Conservation (phyloP, 257 asterid genomes). For the Cruciata laevipes region DNA sequence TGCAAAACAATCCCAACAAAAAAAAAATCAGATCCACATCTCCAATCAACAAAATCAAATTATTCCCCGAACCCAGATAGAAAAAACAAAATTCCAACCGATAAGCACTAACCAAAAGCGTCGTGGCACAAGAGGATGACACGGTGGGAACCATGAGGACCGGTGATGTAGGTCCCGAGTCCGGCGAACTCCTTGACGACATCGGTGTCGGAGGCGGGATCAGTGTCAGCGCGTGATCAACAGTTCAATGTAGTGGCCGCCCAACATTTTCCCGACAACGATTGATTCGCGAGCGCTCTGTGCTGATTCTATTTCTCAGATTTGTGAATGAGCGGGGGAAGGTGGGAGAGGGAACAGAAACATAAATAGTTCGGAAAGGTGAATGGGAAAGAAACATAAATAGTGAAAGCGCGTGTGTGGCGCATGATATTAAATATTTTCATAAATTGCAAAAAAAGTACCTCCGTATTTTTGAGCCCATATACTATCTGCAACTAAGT, state of each 20-base stretch:
- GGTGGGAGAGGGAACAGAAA: too few relatives aligned
- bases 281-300: neutral
- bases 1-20: conserved; percentile 31
- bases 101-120: conserved; percentile 39
- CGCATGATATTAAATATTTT: too few relatives aligned
- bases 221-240: conserved; percentile 40
- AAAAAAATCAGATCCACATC: neutral
- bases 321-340: too few relatives aligned
- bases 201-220: conserved; percentile 33
- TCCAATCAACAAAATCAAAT: neutral
- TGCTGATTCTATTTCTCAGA: too few relatives aligned
- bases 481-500: too few relatives aligned
- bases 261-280: neutral
- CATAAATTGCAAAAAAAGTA: too few relatives aligned
- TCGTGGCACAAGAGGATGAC: conserved; percentile 51
- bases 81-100: neutral
- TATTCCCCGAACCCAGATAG: neutral
- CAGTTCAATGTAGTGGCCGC: neutral
- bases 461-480: too few relatives aligned
- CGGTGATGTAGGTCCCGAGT: conserved; percentile 36
- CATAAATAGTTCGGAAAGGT: too few relatives aligned
- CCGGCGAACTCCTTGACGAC: conserved; percentile 42
- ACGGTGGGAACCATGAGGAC: conserved; percentile 32
- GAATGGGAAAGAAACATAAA: too few relatives aligned
- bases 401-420: too few relatives aligned